A percentile compares a stretch with the other conserved stretches of the same genome.
These are phyloP conservation scores for Tolypocladium capitatum DNA, from an alignment of 2,329 filamentous ascomycete species.

Conservation along the genomic window DNA sequence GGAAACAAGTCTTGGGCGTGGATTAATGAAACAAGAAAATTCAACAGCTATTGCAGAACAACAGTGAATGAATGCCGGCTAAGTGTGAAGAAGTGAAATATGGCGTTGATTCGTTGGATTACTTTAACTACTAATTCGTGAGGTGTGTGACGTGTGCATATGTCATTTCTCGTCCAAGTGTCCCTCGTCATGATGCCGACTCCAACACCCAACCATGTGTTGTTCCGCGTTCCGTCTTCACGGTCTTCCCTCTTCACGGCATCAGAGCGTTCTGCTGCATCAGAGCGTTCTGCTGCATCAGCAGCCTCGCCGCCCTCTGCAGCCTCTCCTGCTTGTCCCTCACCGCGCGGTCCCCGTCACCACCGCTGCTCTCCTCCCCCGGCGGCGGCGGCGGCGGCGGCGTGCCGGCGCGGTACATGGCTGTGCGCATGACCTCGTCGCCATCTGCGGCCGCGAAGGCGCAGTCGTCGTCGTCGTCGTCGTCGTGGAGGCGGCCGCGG, in stretches of 20 bases:
- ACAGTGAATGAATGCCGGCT: too few species aligned
- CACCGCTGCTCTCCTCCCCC: conserved; percentile 12
- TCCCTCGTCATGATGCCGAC: neutral
- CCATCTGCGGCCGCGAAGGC: conserved; percentile 1
- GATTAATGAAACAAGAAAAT: conserved; percentile 4
- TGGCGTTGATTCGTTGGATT: neutral
- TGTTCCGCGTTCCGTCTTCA: neutral
- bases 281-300: conserved; percentile 17
- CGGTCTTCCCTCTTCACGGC: neutral
- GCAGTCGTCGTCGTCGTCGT: conserved; percentile 6
- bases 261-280: conserved; percentile 8
- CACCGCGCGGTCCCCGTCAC: conserved; percentile 13
- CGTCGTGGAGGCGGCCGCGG: conserved; percentile 2
- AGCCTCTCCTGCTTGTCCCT: conserved; percentile 25
- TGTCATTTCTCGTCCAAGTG: neutral
- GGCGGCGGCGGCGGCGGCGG: conserved; percentile 7
- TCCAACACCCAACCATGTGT: neutral
- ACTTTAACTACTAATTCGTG: neutral
- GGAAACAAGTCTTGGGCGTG: neutral
- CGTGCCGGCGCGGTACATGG: conserved; percentile 20
- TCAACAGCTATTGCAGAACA: neutral
- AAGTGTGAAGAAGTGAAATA: neutral
- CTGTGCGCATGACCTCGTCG: conserved; percentile 13
- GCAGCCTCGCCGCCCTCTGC: conserved; percentile 24
- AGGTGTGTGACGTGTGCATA: neutral